Evolutionary conservation across 805 yeast species (phyloP).

Genomic region (Wickerhamiella cacticola): DNA sequence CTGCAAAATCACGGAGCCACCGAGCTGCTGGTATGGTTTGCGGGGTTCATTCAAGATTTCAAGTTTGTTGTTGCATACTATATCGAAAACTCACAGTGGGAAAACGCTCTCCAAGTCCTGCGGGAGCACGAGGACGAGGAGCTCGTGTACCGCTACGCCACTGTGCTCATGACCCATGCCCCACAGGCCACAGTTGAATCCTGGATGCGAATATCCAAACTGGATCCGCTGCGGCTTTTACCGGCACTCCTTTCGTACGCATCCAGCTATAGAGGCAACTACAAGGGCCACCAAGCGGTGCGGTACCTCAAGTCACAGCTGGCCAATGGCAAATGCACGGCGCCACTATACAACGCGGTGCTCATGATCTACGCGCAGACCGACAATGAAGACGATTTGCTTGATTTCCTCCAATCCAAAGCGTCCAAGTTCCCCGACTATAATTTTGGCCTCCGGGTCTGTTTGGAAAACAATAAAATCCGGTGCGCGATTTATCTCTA

Average conservation of each 20-base stretch:
- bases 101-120: conserved; percentile 49
- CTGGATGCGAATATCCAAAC: conserved; percentile 50
- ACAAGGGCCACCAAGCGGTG: conserved; percentile 49
- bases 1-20: conserved; percentile 54
- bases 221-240: conserved; percentile 53
- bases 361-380: conserved; percentile 50
- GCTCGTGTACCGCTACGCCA: conserved; percentile 54
- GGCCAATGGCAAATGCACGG: conserved; percentile 25
- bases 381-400: conserved; percentile 37
- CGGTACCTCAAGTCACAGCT: conserved; percentile 49
- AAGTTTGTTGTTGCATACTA: conserved; percentile 58
- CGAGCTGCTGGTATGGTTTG: conserved; percentile 52
- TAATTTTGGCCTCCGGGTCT: conserved; percentile 63
- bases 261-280: conserved; percentile 29
- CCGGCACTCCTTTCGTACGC: conserved; percentile 69
- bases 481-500: conserved; percentile 65
- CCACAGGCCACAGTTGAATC: conserved; percentile 62
- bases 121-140: conserved; percentile 34
- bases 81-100: conserved; percentile 54
- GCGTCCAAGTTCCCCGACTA: conserved; percentile 34
- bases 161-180: conserved; percentile 51
- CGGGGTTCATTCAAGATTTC: conserved; percentile 55
- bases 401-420: conserved; percentile 39
- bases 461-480: conserved; percentile 45
- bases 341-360: conserved; percentile 52